Evolutionary conservation across 2,329 filamentous ascomycete species (phyloP).

Genomic region (Trichoderma brevicompactum): DNA sequence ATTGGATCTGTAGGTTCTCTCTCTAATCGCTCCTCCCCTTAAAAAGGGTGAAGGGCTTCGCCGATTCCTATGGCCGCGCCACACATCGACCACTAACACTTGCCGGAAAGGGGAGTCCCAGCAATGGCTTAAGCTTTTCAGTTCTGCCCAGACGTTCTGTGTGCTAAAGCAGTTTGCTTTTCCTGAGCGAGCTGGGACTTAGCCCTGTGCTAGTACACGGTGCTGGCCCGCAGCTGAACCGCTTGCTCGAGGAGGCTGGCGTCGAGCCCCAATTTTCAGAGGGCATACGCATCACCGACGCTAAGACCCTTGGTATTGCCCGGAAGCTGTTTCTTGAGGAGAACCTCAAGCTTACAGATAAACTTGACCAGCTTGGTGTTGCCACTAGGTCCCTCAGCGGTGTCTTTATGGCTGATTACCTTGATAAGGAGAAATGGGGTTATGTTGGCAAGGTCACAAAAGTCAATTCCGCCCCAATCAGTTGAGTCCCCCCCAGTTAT

Average conservation of each 20-base stretch:
- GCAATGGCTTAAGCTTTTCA: too few relatives aligned
- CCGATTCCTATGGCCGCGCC: too few relatives aligned
- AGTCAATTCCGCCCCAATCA: too few relatives aligned
- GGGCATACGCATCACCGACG: slow-evolving; percentile 3
- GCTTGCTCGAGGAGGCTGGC: neutral
- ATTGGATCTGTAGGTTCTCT: too few relatives aligned
- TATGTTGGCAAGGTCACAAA: slow-evolving; percentile 4
- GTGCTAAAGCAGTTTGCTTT: neutral
- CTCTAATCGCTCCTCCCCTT: too few relatives aligned
- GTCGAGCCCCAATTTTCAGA: neutral
- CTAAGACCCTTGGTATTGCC: slow-evolving; percentile 9
- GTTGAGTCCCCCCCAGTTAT: too few relatives aligned
- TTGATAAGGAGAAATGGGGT: slow-evolving; percentile 1
- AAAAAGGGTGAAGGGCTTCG: too few relatives aligned
- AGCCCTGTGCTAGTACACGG: neutral
- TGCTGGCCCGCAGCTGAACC: neutral
- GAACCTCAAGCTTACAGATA: slow-evolving; percentile 4
- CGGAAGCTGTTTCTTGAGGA: slow-evolving; percentile 8
- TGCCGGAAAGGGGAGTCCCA: too few relatives aligned
- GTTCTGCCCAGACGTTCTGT: neutral
- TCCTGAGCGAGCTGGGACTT: neutral
- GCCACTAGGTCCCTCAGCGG: slow-evolving; percentile 7
- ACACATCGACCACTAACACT: too few relatives aligned
- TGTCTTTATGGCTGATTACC: slow-evolving; percentile 3
- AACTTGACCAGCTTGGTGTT: slow-evolving; percentile 6